A percentile compares a stretch with the other conserved stretches of the same genome.
Evolutionary conservation across 2,329 filamentous ascomycete species (phyloP).

Genomic region (Lasiodiplodia sp.): DNA sequence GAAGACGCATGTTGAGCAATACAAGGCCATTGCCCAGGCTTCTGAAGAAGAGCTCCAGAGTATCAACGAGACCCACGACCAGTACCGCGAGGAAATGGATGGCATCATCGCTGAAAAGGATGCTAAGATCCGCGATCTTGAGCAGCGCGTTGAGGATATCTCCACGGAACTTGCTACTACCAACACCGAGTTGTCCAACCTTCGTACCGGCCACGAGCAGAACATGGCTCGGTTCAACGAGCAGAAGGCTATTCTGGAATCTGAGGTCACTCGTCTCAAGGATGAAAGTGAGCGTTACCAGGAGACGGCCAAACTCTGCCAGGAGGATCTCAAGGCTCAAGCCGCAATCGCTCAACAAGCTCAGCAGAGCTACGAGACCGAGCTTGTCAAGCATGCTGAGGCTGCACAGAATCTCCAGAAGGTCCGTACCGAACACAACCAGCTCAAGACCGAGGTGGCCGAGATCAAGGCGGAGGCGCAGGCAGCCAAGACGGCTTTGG

Average conservation of each 20-base stretch:
- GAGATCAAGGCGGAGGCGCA: slow-evolving; percentile 82
- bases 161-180: slow-evolving; percentile 80
- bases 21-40: slow-evolving; percentile 84
- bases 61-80: slow-evolving; percentile 79
- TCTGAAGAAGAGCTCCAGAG: slow-evolving; percentile 87
- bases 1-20: slow-evolving; percentile 82
- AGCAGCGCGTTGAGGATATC: slow-evolving; percentile 84
- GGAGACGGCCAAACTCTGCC: slow-evolving; percentile 82
- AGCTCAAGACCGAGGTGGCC: slow-evolving; percentile 79
- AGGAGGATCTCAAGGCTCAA: slow-evolving; percentile 90
- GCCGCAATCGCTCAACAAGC: slow-evolving; percentile 92
- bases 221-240: slow-evolving; percentile 74
- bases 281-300: slow-evolving; percentile 82
- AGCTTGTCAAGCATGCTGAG: slow-evolving; percentile 93
- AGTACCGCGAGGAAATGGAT: slow-evolving; percentile 89
- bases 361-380: slow-evolving; percentile 93
- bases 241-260: slow-evolving; percentile 79
- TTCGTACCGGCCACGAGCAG: slow-evolving; percentile 84
- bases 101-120: slow-evolving; percentile 78
- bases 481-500: slow-evolving; percentile 78
- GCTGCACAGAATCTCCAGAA: slow-evolving; percentile 85
- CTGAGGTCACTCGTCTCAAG: slow-evolving; percentile 80
- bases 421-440: slow-evolving; percentile 80
- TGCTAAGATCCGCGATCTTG: slow-evolving; percentile 77
- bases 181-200: slow-evolving; percentile 79